Conservation (phyloP, 768 basidiomycete genomes). For the Dentipellis sp. region DNA sequence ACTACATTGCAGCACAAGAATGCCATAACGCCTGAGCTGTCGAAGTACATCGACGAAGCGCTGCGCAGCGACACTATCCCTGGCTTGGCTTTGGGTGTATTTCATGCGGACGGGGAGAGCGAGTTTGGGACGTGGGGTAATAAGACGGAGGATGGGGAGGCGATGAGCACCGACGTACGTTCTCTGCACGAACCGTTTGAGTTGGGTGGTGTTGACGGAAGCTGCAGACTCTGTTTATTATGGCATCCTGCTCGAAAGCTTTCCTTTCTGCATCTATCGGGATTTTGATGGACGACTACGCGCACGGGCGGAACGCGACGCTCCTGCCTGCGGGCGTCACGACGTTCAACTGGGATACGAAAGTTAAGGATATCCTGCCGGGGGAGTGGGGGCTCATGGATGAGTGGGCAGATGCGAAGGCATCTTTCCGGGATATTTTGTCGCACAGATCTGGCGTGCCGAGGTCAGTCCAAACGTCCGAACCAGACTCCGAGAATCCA, state of each 20-base stretch:
- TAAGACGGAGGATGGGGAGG: conserved; percentile 24
- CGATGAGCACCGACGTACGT: conserved; percentile 25
- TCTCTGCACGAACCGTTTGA: not conserved
- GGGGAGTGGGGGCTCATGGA: conserved; percentile 32
- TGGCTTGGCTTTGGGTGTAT: conserved; percentile 1
- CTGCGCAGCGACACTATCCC: not conserved
- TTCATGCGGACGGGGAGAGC: conserved; percentile 12
- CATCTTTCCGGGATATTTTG: conserved; percentile 28
- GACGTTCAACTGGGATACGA: conserved; percentile 28
- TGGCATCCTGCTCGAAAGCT: conserved; percentile 30
- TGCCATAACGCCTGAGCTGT: not conserved
- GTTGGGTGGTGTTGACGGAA: too few relatives aligned
- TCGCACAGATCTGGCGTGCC: conserved; percentile 33
- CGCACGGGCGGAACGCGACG: conserved; percentile 24
- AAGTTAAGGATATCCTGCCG: conserved; percentile 26
- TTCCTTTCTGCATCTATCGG: conserved; percentile 31
- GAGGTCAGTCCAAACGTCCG: too few relatives aligned
- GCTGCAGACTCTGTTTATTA: conserved; percentile 27
- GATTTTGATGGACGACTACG: conserved; percentile 33
- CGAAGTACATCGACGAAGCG: not conserved
- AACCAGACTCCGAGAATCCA: too few relatives aligned
- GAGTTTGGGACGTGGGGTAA: conserved; percentile 28
- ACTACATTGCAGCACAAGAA: not conserved
- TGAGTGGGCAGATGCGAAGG: conserved; percentile 28
- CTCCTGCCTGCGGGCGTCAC: conserved; percentile 22